Evolutionary conservation across 768 basidiomycete genomes (phyloP).

Genomic region (Paxillus rubicundulus): DNA sequence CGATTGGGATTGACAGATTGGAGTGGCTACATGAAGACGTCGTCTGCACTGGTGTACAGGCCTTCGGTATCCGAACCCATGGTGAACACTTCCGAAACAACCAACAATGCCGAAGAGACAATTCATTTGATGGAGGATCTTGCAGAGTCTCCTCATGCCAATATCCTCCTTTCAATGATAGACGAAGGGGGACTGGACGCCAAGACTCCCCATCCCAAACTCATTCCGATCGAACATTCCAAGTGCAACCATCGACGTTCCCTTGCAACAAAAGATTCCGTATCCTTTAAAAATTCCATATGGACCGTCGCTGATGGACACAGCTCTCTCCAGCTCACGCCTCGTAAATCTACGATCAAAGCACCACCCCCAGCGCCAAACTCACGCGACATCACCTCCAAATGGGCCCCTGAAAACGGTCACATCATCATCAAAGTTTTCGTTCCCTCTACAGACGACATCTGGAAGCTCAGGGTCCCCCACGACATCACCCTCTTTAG

Average conservation of each 20-base stretch:
- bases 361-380: not conserved
- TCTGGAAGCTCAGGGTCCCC: constrained; percentile 39
- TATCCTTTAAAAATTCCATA: constrained; percentile 14
- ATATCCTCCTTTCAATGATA: constrained; percentile 10
- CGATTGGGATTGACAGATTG: not conserved
- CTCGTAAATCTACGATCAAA: constrained; percentile 5
- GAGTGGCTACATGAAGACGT: not conserved
- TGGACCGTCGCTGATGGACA: constrained; percentile 14
- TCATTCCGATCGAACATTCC: not conserved
- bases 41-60: not conserved
- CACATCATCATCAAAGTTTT: constrained; percentile 40
- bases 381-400: constrained; percentile 1
- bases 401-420: constrained; percentile 35
- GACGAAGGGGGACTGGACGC: constrained; percentile 6
- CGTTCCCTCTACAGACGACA: constrained; percentile 38
- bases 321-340: not conserved
- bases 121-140: constrained; percentile 1
- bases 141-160: constrained; percentile 11
- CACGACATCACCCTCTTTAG: constrained; percentile 27
- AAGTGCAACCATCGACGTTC: constrained; percentile 11
- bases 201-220: not conserved
- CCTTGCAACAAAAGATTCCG: constrained; percentile 10
- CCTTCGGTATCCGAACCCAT: constrained; percentile 15
- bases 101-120: constrained; percentile 5
- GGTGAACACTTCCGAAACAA: not conserved